Evolutionary conservation across 176 grass and related monocot genomes (phyloP).

Genomic region (Areca catechu): DNA sequence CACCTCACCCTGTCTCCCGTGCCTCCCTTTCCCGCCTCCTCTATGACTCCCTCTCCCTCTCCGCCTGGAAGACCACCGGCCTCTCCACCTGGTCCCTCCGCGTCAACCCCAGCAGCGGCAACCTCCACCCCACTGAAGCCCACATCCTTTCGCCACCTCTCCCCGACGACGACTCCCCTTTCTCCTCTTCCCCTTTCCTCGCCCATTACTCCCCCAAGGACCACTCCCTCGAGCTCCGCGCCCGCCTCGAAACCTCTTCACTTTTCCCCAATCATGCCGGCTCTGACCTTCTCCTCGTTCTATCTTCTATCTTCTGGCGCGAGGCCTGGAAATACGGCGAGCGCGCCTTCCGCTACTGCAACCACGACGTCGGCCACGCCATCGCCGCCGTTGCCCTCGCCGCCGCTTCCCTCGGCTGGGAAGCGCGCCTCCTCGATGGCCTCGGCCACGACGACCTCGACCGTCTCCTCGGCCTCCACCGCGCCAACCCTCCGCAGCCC

Average conservation of each 20-base stretch:
- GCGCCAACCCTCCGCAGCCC: conserved; percentile 21
- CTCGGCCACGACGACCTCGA: conserved; percentile 59
- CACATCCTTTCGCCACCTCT: conserved; percentile 43
- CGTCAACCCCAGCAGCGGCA: conserved; percentile 92
- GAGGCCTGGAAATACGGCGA: conserved; percentile 96
- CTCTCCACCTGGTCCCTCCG: conserved; percentile 79
- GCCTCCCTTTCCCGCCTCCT: conserved; percentile 64
- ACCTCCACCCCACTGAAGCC: conserved; percentile 86
- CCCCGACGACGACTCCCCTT: conserved; percentile 6
- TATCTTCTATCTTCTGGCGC: conserved; percentile 81
- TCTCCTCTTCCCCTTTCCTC: conserved; percentile 21
- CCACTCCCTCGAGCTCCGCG: conserved; percentile 62
- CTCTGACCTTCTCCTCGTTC: conserved; percentile 24
- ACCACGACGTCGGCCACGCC: conserved; percentile 86
- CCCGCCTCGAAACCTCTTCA: conserved; percentile 15
- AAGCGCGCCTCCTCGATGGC: conserved; percentile 56
- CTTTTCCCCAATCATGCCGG: conserved; percentile 4
- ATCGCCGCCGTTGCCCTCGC: conserved; percentile 46
- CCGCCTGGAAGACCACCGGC: conserved; percentile 79
- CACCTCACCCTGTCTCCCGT: conserved; percentile 24
- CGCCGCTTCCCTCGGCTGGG: conserved; percentile 63
- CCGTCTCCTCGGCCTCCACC: conserved; percentile 37
- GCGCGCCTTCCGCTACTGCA: conserved; percentile 82
- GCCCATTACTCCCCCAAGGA: conserved; percentile 73
- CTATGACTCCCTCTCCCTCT: conserved; percentile 81